Base-by-base conservation (phyloP, 495 filamentous ascomycete genomes). In the Aspergillus sclerotioniger region DNA sequence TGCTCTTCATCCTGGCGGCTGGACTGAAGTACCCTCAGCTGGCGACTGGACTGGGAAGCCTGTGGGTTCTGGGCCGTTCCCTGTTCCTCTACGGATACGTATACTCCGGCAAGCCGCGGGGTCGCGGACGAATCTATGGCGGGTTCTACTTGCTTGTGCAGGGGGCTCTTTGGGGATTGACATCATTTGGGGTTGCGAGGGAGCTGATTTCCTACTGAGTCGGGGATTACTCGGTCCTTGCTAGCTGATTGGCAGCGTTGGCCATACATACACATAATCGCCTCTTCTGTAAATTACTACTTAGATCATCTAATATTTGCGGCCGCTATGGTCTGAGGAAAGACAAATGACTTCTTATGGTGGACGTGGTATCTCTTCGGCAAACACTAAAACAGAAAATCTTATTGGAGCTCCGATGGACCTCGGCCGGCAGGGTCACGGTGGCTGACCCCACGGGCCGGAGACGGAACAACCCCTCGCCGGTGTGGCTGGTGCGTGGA, bases 71-170 rank as follows among this genome's bases (percentile, higher is more conserved):
- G 3, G 71, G 70, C 17, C 79, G 89, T 17, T 31, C 76, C 2
- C 17, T 82, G 19, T 91, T 83, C 68, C 68, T 83, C 17, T 57
- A 74, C 13, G 89, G 87, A n/a, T 92, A 91, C 60, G 76, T 74
- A 3, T 72, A 72, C 56, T 71, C 69, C 19, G 63, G 69, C 15
- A 77, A 80, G 68, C 58, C 70, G 8, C 61, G 77, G 54, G 82
- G 82, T 15, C 71, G 71, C 60, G 82, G 82, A 15, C 71, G 83
- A 21, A 60, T 62, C 47, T 54, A 71, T 3, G 80, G 79, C 6
- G 56, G 28, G 0, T 45, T 65, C 45, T 77, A 72, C 57, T 77
- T 65, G 69, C 52, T 80, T 6, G 68, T 65, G 19, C 78, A 83
- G 69, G 54, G 68, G 39, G 79, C 64, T 21, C 62, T 84, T 35